Conservation (phyloP, 257 asterid genomes). For the Solanum bulbocastanum region DNA sequence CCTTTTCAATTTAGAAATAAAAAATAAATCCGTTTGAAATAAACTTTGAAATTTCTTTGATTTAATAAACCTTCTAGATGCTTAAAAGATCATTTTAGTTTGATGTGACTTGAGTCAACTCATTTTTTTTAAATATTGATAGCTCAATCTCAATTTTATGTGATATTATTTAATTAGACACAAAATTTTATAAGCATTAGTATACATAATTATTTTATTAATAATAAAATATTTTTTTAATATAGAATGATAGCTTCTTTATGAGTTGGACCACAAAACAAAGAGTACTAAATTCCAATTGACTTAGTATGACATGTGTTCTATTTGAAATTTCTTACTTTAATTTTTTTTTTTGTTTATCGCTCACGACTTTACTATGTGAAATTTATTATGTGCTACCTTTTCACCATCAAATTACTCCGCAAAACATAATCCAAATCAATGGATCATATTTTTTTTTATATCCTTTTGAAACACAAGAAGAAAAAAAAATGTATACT, state of each 20-base stretch:
- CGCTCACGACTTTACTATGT: too few species aligned
- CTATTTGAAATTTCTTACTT: too few species aligned
- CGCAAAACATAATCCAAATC: neutral
- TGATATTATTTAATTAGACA: neutral
- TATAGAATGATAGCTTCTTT: neutral
- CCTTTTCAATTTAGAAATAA: neutral
- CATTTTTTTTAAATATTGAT: neutral
- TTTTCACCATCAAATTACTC: neutral
- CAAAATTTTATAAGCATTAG: neutral
- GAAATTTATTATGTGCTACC: neutral
- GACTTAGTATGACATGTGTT: neutral
- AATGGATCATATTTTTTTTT: neutral
- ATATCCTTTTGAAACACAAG: neutral
- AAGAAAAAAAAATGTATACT: too few species aligned
- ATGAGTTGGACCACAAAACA: neutral
- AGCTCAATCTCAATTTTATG: neutral
- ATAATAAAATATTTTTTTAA: too few species aligned
- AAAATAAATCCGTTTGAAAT: neutral
- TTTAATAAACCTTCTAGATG: neutral
- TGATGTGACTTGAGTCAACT: neutral
- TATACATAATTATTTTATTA: neutral
- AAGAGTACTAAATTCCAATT: neutral
- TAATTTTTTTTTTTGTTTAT: too few species aligned
- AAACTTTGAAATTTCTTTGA: neutral
- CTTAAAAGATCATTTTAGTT: neutral